Evolutionary conservation across 2,329 filamentous ascomycete species (phyloP), one percentile per base, ranked within the genome.

Genomic region (Ascochyta clinopodiicola): DNA sequence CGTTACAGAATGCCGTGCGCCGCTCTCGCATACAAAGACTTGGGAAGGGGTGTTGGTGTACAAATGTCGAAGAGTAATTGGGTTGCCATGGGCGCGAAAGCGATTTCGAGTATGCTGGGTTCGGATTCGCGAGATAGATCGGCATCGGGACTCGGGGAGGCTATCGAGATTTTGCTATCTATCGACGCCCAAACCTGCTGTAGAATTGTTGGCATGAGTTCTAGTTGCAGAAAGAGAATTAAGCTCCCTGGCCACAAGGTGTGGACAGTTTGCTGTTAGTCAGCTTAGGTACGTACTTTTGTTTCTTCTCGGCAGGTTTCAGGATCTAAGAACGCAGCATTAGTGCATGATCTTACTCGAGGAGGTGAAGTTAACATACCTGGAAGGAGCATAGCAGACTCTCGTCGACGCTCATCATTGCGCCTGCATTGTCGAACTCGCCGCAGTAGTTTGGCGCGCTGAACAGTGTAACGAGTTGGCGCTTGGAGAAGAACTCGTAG

Each of bases 301-400:
- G 94, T 89, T 99, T 99, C 89, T 99, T 99, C 87, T 99, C 95
- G 79, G 95, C 95, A 75, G 95, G 95, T 84, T 98, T 99, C 83
- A 99, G 85, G 77, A 99, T 98, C 92, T 96, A 54, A 10, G 38
- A 15, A 13, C 22, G 25, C 25, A 49, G 17, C 55, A 54, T 74
- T 59, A 73, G 71, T 59, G 29, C 38, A 17, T 21, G 34, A 9
- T 34, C 12, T 4, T 12, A 15, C 6, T 21, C n/a, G 39, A 2
- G 19, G 32, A 1, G 8, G 42, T 24, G 17, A 31, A 19, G 5
- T 34, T 10, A 29, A 69, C 79, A 55, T 78, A 95, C 91, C 90
- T 98, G 95, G 89, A 99, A 99, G 61, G 93, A 97, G 84, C 95
- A 99, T 73, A 99, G 84, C 79, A 99, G 81, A 78, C 93, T 97